Base-by-base conservation (phyloP, 2,329 filamentous ascomycete genomes). In the Orbilia oligospora region DNA sequence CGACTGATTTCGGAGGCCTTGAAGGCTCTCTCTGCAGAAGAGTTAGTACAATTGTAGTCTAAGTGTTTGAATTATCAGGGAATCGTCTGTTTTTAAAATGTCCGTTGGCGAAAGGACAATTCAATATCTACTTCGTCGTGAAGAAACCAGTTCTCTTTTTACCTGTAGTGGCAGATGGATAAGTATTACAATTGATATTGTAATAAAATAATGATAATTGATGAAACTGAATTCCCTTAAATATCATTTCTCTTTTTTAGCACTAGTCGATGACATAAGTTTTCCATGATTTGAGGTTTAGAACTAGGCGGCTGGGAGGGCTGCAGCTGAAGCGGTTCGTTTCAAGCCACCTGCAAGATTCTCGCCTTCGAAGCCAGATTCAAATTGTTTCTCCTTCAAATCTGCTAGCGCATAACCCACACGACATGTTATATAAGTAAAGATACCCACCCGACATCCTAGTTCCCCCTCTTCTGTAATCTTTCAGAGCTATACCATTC, bases 401-500 rank as follows among this genome's bases (percentile, higher is more conserved):
- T n/a, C n/a, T 5, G 36, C 36, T 67, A 67, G 65, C 36, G 33
- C 36, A 61, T 61, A 44, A 44, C 4, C n/a, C 56, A 24, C 56
- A 44, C 56, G 41, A 27, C 48, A 41, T 27, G 44, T 44, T 38
- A 63, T 72, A 72, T 65, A 72, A 66, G 36, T 72, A 72, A 56
- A 46, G 49, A 46, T 48, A 48, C 38, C 69, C 58, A 58, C 69
- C 33, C 24, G 24, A 18, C 22, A 58, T 30, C 46, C 36, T 27
- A 46, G 12, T 22, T 30, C 49, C 22, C 49, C 24, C 33, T 58
- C 49, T 66, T 55, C 38, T 38, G 33, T 58, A 61, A 44, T 24
- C 58, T 46, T 63, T 33, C 44, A 51, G 27, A 49, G n/a, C 30
- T 24, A 18, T 27, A 24, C 41, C 53, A 36, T 41, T 41, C 55